phyloP scores from a whole-genome alignment of 345 rosid genomes.

The Corchorus olitorius region DNA sequence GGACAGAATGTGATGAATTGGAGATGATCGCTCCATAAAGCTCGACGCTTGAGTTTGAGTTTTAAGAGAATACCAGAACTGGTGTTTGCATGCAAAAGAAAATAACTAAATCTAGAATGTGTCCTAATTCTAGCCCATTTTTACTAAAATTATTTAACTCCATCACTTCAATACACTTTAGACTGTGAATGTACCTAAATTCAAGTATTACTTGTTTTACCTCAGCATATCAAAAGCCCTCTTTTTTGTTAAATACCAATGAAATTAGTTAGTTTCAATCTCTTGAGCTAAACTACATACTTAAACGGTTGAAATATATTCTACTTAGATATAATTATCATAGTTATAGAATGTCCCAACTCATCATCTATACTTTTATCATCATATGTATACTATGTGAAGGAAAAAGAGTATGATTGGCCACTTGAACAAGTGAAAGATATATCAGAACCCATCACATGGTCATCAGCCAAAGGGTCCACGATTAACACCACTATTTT shows the following conservation, averaged over 20 bases:
- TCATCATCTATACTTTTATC: not conserved
- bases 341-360: conserved; percentile 4
- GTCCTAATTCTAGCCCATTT: not conserved
- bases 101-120: not conserved
- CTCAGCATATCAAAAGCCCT: not conserved
- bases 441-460: not conserved
- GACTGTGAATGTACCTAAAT: not conserved
- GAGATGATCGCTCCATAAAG: not conserved
- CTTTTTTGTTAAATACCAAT: not conserved
- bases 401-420: conserved; percentile 1
- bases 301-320: not conserved
- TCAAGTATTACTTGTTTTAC: not conserved
- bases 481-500: not conserved
- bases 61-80: not conserved
- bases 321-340: not conserved
- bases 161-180: not conserved
- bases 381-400: not conserved
- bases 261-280: not conserved
- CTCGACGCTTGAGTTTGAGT: not conserved
- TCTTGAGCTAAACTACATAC: not conserved
- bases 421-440: conserved; percentile 5
- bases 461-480: conserved; percentile 14
- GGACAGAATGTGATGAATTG: not conserved
- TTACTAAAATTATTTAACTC: not conserved
- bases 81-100: not conserved